A percentile compares a stretch with the other conserved stretches of the same genome.
These are phyloP conservation scores for Cercospora sojina DNA, from an alignment of 2,329 filamentous ascomycete species.

Conservation along the genomic window DNA sequence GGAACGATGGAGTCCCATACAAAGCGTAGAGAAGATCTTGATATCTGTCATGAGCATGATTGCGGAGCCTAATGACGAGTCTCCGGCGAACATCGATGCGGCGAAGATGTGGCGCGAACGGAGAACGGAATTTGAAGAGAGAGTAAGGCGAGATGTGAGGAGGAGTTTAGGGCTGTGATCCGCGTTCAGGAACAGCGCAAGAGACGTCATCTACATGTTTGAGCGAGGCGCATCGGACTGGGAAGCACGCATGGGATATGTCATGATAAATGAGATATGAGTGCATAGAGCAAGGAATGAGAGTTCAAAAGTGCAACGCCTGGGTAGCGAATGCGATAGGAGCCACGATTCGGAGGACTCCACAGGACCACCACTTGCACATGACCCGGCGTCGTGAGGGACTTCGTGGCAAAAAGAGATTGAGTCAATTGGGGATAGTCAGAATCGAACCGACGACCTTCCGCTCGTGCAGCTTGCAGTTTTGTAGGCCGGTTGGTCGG, in stretches of 20 bases:
- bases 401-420: neutral
- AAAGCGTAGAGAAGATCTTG: constrained; percentile 96
- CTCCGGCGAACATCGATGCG: constrained; percentile 91
- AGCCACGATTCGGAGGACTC: neutral
- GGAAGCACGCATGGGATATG: neutral
- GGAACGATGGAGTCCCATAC: constrained; percentile 94
- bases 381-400: neutral
- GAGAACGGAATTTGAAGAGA: constrained; percentile 77
- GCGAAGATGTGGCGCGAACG: constrained; percentile 94
- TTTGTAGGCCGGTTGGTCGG: neutral
- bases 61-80: constrained; percentile 95
- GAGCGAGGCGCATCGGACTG: constrained; percentile 7
- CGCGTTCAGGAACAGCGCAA: neutral
- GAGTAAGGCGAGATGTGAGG: constrained; percentile 79
- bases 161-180: constrained; percentile 70
- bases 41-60: constrained; percentile 98
- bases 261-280: constrained; percentile 5
- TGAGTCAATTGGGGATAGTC: neutral
- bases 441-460: constrained; percentile 6
- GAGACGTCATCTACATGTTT: neutral
- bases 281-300: neutral
- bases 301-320: neutral
- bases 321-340: neutral
- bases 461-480: neutral
- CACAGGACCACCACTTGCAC: neutral